Evolutionary conservation across 306 rosid species (phyloP).

Genomic region (Dalbergia oliveri): DNA sequence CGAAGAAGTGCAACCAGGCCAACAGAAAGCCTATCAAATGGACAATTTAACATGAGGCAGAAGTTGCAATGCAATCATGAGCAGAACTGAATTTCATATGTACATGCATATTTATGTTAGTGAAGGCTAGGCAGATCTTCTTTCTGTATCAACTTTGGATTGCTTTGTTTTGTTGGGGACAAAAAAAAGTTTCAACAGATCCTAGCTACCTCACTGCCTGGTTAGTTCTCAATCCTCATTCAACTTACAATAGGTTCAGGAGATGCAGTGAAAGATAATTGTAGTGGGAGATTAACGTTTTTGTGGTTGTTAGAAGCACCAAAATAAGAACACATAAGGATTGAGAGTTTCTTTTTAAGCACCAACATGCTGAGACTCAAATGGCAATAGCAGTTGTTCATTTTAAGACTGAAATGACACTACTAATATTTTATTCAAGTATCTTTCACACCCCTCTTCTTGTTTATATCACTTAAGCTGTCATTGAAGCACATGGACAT

Average conservation of each 20-base stretch:
- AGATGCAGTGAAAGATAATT: constrained; percentile 15
- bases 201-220: not conserved
- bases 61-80: constrained; percentile 17
- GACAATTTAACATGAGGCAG: constrained; percentile 29
- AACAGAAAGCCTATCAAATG: constrained; percentile 69
- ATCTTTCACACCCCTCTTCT: not conserved
- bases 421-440: not conserved
- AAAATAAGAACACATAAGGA: not conserved
- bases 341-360: not conserved
- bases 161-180: not conserved
- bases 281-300: not conserved
- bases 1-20: constrained; percentile 79
- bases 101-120: constrained; percentile 14
- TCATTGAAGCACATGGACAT: not conserved
- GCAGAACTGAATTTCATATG: constrained; percentile 18
- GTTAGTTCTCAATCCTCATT: constrained; percentile 8
- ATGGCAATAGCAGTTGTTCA: not conserved
- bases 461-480: not conserved
- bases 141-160: not conserved
- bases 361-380: not conserved
- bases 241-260: not conserved
- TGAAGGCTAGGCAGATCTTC: not conserved
- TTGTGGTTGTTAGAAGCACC: not conserved
- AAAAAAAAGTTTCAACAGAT: constrained; percentile 2
- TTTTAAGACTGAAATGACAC: constrained; percentile 1